Percentiles rank a stretch among this genome's conserved stretches.
Conservation (phyloP, 2,329 filamentous ascomycete species). For the Aspergillus costaricaensis region DNA sequence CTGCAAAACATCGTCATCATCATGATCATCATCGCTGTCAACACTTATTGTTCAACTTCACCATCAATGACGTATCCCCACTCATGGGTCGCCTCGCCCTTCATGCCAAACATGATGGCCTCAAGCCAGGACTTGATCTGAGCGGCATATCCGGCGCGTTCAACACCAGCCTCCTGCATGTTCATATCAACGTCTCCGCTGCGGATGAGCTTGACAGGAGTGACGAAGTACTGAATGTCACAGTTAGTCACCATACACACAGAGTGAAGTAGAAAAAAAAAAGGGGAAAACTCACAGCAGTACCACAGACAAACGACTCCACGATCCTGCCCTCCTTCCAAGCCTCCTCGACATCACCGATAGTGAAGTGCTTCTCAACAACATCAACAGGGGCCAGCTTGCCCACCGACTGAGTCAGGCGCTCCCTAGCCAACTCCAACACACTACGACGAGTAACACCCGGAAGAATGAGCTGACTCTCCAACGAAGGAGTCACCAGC, state of each 20-base stretch:
- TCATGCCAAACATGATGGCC: constrained; percentile 74
- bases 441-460: constrained; percentile 84
- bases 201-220: constrained; percentile 67
- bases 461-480: constrained; percentile 80
- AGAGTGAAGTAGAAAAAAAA: not conserved
- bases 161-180: constrained; percentile 43
- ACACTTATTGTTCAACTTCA: constrained; percentile 43
- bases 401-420: constrained; percentile 53
- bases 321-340: constrained; percentile 72
- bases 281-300: constrained; percentile 64
- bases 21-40: not conserved
- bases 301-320: constrained; percentile 85
- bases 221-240: constrained; percentile 64
- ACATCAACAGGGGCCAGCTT: constrained; percentile 72
- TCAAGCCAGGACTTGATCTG: constrained; percentile 66
- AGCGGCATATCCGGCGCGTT: constrained; percentile 36
- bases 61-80: constrained; percentile 71
- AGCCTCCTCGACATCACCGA: constrained; percentile 73
- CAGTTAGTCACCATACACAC: constrained; percentile 5
- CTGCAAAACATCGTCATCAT: not conserved
- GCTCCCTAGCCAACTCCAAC: constrained; percentile 68
- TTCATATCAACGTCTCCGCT: constrained; percentile 65
- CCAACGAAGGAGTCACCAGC: constrained; percentile 80
- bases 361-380: constrained; percentile 80
- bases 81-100: constrained; percentile 65